These are phyloP conservation scores for Gorgonomyces haynaldii DNA, from an alignment of 192 early-diverging fungal species.

Conservation along the genomic window DNA sequence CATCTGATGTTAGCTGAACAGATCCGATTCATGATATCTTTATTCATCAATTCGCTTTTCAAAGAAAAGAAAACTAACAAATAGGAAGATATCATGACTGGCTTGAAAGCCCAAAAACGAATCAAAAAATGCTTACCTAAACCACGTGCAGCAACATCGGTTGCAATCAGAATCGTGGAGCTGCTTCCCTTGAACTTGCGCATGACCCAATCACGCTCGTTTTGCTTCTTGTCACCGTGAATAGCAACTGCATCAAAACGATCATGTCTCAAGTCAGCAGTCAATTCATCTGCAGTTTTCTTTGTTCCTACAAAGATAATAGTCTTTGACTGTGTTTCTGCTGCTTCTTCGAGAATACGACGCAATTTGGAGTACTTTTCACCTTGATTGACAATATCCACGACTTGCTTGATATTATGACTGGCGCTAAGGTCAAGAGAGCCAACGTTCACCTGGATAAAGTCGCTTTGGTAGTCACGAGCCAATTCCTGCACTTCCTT, in stretches of 20 bases:
- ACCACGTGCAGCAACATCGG: conserved; percentile 96
- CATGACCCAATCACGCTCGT: conserved; percentile 93
- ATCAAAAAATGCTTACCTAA: conserved; percentile 78
- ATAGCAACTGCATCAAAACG: conserved; percentile 88
- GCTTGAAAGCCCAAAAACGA: too few relatives aligned
- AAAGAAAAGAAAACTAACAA: too few relatives aligned
- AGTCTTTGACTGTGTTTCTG: conserved; percentile 22
- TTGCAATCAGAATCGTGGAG: conserved; percentile 90
- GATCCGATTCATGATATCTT: too few relatives aligned
- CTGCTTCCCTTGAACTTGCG: conserved; percentile 79
- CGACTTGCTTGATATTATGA: conserved; percentile 81
- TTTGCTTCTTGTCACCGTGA: conserved; percentile 94
- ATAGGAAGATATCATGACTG: too few relatives aligned
- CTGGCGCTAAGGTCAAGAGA: conserved; percentile 85
- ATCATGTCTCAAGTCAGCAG: conserved; percentile 74
- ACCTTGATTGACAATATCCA: conserved; percentile 76
- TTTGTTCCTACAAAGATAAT: conserved; percentile 47
- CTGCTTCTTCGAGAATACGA: conserved; percentile 2
- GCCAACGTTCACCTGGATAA: conserved; percentile 95
- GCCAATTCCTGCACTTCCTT: conserved; percentile 90
- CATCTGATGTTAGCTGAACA: conserved; percentile 15
- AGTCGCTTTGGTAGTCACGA: conserved; percentile 80
- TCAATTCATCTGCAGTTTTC: conserved; percentile 60
- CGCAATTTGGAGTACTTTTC: conserved; percentile 49
- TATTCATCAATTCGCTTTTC: too few relatives aligned